phyloP scores from a whole-genome alignment of 345 rosid species.

The Linum tenue region DNA sequence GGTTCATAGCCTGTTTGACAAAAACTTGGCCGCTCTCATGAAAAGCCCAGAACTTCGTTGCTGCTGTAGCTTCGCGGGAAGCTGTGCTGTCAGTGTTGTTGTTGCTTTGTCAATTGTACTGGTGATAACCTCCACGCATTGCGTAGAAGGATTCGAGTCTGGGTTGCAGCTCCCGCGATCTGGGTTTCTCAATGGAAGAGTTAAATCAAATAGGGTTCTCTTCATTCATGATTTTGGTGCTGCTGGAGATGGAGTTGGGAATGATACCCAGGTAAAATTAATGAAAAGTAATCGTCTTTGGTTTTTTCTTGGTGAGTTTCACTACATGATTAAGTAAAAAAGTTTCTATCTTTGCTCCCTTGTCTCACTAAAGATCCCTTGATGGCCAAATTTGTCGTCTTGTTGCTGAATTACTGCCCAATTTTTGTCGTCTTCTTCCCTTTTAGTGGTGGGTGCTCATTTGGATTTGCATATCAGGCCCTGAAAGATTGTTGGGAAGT shows the following conservation, averaged over 20 bases:
- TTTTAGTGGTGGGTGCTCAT: conserved; percentile 4
- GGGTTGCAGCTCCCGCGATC: conserved; percentile 47
- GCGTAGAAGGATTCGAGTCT: conserved; percentile 42
- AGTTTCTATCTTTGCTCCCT: no score
- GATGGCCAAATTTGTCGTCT: no score
- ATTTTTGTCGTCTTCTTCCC: not conserved
- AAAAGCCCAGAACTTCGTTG: not conserved
- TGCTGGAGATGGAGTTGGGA: conserved; percentile 49
- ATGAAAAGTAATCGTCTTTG: no score
- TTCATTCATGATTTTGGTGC: conserved; percentile 56
- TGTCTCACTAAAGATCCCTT: no score
- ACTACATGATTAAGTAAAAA: no score
- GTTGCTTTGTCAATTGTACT: not conserved
- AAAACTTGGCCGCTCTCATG: not conserved
- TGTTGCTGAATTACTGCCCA: not conserved
- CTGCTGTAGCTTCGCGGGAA: not conserved
- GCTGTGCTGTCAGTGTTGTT: not conserved
- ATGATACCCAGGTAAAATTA: conserved; percentile 55
- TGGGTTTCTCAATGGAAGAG: conserved; percentile 26
- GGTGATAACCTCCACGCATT: not conserved
- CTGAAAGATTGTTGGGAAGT: conserved; percentile 52
- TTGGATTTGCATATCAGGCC: conserved; percentile 34
- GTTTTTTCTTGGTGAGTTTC: no score
- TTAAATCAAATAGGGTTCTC: conserved; percentile 46
- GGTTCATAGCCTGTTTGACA: not conserved